These are phyloP conservation scores for Colletotrichum paranaense DNA, from an alignment of 2,329 filamentous ascomycete species.

Conservation along the genomic window DNA sequence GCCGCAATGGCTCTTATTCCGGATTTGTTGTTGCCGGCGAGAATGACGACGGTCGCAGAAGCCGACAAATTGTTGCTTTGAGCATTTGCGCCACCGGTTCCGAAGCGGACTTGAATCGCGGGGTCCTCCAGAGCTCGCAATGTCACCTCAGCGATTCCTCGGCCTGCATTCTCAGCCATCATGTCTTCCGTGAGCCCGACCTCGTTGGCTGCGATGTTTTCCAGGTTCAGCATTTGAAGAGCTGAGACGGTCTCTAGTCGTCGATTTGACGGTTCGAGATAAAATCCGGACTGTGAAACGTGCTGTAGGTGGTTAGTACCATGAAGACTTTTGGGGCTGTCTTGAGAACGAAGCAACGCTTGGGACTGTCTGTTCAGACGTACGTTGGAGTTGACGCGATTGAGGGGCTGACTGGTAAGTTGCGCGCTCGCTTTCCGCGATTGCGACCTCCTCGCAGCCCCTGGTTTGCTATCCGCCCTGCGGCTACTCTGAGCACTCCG, in stretches of 20 bases:
- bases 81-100: conserved; percentile 48
- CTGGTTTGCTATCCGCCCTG: conserved; percentile 64
- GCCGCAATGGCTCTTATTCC: conserved; percentile 87
- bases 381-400: conserved; percentile 61
- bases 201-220: conserved; percentile 90
- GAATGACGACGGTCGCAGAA: conserved; percentile 69
- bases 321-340: conserved; percentile 17
- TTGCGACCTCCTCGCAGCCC: conserved; percentile 61
- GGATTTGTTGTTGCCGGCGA: conserved; percentile 96
- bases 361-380: conserved; percentile 41
- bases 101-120: conserved; percentile 66
- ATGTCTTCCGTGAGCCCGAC: conserved; percentile 89
- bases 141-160: conserved; percentile 88
- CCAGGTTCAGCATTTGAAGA: conserved; percentile 90
- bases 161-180: conserved; percentile 90
- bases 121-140: conserved; percentile 74
- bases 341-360: conserved; percentile 27
- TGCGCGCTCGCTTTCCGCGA: conserved; percentile 66
- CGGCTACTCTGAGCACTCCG: conserved; percentile 62
- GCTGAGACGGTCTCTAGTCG: conserved; percentile 74
- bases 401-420: conserved; percentile 52
- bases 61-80: conserved; percentile 40
- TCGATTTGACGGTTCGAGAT: conserved; percentile 64
- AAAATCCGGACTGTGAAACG: conserved; percentile 57
- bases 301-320: conserved; percentile 44